Evolutionary conservation across 2,329 filamentous ascomycete genomes (phyloP).

Genomic region (Phyllosticta citrichinensis): DNA sequence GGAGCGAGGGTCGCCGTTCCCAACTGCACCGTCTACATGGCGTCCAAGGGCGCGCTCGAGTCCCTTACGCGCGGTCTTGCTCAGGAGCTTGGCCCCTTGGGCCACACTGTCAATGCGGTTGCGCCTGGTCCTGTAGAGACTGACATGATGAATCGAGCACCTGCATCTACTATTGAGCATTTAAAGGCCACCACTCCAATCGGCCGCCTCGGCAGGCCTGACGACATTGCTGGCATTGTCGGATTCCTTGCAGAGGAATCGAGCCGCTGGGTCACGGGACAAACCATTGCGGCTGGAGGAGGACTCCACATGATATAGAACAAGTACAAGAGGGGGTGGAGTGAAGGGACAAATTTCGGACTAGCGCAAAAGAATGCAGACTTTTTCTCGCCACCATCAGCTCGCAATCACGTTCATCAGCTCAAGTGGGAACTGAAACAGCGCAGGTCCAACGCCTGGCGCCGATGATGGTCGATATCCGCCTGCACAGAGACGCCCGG

Average conservation of each 20-base stretch:
- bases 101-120: conserved; percentile 52
- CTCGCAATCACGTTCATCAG: background rate
- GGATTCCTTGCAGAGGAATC: conserved; percentile 44
- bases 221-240: conserved; percentile 49
- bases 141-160: conserved; percentile 47
- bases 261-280: conserved; percentile 36
- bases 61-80: conserved; percentile 51
- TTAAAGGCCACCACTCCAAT: conserved; percentile 44
- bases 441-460: background rate
- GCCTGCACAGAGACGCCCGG: background rate
- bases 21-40: conserved; percentile 41
- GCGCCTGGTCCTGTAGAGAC: conserved; percentile 50
- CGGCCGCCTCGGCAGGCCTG: conserved; percentile 39
- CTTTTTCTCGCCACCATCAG: background rate
- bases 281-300: conserved; percentile 47
- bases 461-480: background rate
- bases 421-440: background rate
- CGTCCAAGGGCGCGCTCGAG: conserved; percentile 51
- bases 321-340: background rate
- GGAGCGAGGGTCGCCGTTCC: conserved; percentile 39
- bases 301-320: conserved; percentile 18
- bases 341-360: background rate
- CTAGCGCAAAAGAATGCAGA: background rate
- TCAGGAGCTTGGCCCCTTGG: conserved; percentile 44
- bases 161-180: conserved; percentile 37